These are phyloP conservation scores for Ammopiptanthus mongolicus DNA, from an alignment of 306 rosid genomes.

Conservation along the genomic window DNA sequence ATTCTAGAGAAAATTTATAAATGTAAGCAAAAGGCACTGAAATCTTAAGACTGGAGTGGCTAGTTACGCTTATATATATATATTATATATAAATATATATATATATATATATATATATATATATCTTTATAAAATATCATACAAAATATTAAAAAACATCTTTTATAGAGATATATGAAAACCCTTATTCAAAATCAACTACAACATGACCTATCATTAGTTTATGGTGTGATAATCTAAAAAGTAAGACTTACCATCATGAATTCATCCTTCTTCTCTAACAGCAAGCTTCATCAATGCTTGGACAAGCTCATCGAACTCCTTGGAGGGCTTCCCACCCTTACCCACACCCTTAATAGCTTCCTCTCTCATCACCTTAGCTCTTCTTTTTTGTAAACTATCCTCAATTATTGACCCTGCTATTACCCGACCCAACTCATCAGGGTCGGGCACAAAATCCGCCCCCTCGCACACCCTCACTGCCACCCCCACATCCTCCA, in stretches of 20 bases:
- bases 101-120: too few relatives aligned
- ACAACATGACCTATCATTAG: too few relatives aligned
- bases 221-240: too few relatives aligned
- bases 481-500: slow-evolving; percentile 47
- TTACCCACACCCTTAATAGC: slow-evolving; percentile 28
- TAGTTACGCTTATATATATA: too few relatives aligned
- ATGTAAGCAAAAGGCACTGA: too few relatives aligned
- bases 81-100: too few relatives aligned
- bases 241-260: neutral
- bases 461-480: slow-evolving; percentile 46
- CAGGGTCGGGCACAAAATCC: slow-evolving; percentile 44
- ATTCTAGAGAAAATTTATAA: too few relatives aligned
- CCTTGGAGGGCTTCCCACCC: slow-evolving; percentile 38
- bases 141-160: too few relatives aligned
- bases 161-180: too few relatives aligned
- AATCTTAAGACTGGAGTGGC: too few relatives aligned
- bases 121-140: too few relatives aligned
- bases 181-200: too few relatives aligned
- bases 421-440: slow-evolving; percentile 32
- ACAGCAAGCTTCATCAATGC: slow-evolving; percentile 22
- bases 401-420: slow-evolving; percentile 14
- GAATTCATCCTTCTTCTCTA: neutral
- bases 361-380: slow-evolving; percentile 28
- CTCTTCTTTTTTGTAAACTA: slow-evolving; percentile 17
- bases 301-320: slow-evolving; percentile 35